A percentile compares a stretch with the other conserved stretches of the same genome.
phyloP scores from a whole-genome alignment of 495 filamentous ascomycete species.

The Penicillium pulvis region DNA sequence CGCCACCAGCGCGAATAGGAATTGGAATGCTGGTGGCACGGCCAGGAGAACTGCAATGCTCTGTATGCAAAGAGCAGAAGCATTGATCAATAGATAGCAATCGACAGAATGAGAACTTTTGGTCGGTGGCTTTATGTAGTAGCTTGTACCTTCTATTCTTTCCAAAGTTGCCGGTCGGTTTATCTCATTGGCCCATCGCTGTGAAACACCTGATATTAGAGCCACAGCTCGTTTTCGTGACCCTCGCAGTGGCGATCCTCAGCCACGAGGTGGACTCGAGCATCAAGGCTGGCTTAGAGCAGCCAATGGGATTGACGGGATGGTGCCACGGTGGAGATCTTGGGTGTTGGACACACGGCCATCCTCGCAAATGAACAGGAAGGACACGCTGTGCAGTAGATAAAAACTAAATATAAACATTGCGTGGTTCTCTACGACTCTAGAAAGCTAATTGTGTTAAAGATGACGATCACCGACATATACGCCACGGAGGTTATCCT shows the following conservation, averaged over 20 bases:
- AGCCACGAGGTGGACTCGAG: slow-evolving; percentile 3
- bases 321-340: background rate
- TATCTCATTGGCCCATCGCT: background rate
- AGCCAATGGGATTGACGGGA: background rate
- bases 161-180: background rate
- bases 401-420: background rate
- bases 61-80: background rate
- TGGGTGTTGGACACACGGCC: slow-evolving; percentile 3
- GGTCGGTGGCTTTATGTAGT: too few species aligned
- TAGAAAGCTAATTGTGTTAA: background rate
- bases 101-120: background rate
- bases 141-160: background rate
- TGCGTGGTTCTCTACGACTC: background rate
- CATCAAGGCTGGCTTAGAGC: background rate
- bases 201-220: background rate
- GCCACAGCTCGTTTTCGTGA: slow-evolving; percentile 4
- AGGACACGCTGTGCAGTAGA: background rate
- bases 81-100: background rate
- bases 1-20: slow-evolving; percentile 9
- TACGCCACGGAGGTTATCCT: background rate
- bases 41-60: background rate
- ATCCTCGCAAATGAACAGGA: slow-evolving; percentile 2
- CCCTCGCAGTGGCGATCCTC: background rate
- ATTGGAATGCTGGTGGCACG: background rate
- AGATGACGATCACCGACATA: slow-evolving; percentile 3